Base-by-base conservation (phyloP, 2,329 filamentous ascomycete genomes). In the Fusarium sp. region DNA sequence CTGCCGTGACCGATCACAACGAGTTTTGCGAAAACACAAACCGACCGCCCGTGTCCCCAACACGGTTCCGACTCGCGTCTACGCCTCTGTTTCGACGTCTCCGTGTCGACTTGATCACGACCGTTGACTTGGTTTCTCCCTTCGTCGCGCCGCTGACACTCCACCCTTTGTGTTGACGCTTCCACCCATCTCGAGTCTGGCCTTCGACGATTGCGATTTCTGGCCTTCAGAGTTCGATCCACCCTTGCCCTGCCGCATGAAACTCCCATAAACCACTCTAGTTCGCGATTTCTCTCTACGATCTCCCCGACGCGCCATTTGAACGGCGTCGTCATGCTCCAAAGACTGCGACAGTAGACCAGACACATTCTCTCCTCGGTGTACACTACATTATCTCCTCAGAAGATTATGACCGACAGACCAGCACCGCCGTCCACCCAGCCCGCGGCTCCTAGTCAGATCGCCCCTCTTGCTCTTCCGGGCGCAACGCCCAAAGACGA, bases 391-490 rank as follows among this genome's bases (percentile, higher is more conserved):
- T 79, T 77, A 80, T 81, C 83, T 80, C 80, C 76, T 80, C 72
- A 74, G 57, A 83, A 85, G 85, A 90, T 85, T 88, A 90, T 90
- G 88, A 90, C 87, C 82, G 88, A 90, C 81, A 88, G 85, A 80
- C 82, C 83, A 72, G 82, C 81, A 75, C 79, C 84, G 80, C 83
- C 86, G 81, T 84, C 84, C 77, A 87, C 87, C 81, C 87, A 85
- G 81, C 82, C 84, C 80, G 85, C 84, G 84, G 82, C 84, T 83
- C 83, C 86, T 79, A 87, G 84, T 85, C 86, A 87, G 83, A 78
- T 81, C 76, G 81, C 83, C 77, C 81, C 82, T 69, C 80, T 81
- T 72, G 73, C 75, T 71, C 76, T 74, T 18, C 64, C 58, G 45
- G 76, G 68, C 64, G 70, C 75, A 64, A 78, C 80, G 66, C 73